Evolutionary conservation across 2,329 filamentous ascomycete species (phyloP).

Genomic region (Neofusicoccum kwambonambiense): DNA sequence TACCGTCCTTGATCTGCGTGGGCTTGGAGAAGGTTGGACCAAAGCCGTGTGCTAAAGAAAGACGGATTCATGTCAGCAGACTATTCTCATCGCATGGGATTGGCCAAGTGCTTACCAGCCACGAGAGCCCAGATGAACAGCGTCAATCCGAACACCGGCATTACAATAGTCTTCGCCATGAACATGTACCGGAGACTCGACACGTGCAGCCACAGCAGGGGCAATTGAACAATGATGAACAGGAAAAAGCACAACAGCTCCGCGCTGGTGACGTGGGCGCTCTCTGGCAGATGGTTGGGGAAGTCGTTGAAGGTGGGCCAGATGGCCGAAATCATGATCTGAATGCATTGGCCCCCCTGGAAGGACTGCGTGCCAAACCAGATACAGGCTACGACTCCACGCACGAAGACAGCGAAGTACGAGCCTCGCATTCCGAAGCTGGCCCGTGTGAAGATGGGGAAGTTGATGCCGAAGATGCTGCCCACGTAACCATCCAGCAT

Average conservation of each 20-base stretch:
- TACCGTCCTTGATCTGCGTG: slow-evolving; percentile 21
- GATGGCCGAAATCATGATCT: slow-evolving; percentile 24
- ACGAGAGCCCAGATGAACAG: slow-evolving; percentile 17
- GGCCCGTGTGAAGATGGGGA: slow-evolving; percentile 25
- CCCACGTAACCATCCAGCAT: slow-evolving; percentile 17
- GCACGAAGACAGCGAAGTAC: slow-evolving; percentile 12
- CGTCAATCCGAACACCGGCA: slow-evolving; percentile 12
- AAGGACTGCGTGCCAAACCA: slow-evolving; percentile 17
- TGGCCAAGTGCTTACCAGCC: not conserved
- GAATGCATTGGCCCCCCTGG: slow-evolving; percentile 26
- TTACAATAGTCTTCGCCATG: slow-evolving; percentile 12
- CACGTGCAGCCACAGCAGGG: slow-evolving; percentile 24
- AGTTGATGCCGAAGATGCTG: slow-evolving; percentile 18
- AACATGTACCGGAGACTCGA: slow-evolving; percentile 11
- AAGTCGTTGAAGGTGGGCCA: slow-evolving; percentile 19
- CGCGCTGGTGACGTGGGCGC: slow-evolving; percentile 18
- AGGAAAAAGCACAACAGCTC: slow-evolving; percentile 19
- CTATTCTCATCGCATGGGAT: not conserved
- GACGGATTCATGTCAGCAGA: not conserved
- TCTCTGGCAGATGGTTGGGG: slow-evolving; percentile 16
- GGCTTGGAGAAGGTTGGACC: slow-evolving; percentile 31
- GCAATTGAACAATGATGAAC: slow-evolving; percentile 28
- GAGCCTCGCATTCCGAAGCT: slow-evolving; percentile 20
- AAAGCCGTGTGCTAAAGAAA: not conserved
- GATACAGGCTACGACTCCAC: slow-evolving; percentile 8